phyloP scores from a whole-genome alignment of 2,329 filamentous ascomycete genomes.

The Colletotrichum godetiae region DNA sequence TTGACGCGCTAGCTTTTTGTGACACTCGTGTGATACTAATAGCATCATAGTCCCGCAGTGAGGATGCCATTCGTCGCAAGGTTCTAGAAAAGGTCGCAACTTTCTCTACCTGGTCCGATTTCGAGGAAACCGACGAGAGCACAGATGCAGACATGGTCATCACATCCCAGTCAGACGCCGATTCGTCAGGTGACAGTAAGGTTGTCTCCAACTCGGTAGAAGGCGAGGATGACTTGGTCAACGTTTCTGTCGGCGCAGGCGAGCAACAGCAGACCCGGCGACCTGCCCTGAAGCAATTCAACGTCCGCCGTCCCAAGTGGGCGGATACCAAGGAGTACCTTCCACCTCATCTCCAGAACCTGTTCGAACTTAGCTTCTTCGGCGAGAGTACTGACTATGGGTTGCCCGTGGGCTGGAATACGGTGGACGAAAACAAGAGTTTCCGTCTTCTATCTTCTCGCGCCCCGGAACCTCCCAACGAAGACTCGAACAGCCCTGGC shows the following conservation, averaged over 20 bases:
- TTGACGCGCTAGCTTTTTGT: constrained; percentile 47
- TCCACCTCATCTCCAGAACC: constrained; percentile 69
- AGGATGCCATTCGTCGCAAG: constrained; percentile 83
- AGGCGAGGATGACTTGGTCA: constrained; percentile 90
- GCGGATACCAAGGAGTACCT: constrained; percentile 67
- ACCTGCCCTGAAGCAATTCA: constrained; percentile 58
- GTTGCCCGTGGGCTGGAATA: constrained; percentile 78
- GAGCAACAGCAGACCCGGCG: constrained; percentile 45
- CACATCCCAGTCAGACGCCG: constrained; percentile 71
- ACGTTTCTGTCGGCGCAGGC: constrained; percentile 84
- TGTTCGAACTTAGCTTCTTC: constrained; percentile 83
- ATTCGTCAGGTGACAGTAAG: constrained; percentile 76
- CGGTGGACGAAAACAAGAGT: constrained; percentile 67
- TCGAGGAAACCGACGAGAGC: constrained; percentile 60
- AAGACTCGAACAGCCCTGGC: constrained; percentile 58
- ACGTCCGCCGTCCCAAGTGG: constrained; percentile 63
- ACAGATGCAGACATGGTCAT: constrained; percentile 77
- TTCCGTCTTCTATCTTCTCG: constrained; percentile 63
- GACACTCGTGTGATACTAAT: background rate
- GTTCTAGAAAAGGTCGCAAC: constrained; percentile 80
- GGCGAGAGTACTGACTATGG: constrained; percentile 61
- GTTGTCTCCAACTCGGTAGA: constrained; percentile 83
- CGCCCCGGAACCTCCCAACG: constrained; percentile 57
- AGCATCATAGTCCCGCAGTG: constrained; percentile 55
- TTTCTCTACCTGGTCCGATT: constrained; percentile 75